Percentiles rank a stretch among this genome's conserved stretches.
Evolutionary conservation across 225 moss, liverwort and hornwort genomes (phyloP).

Genomic region (Bryoerythrophyllum caledonicum): DNA sequence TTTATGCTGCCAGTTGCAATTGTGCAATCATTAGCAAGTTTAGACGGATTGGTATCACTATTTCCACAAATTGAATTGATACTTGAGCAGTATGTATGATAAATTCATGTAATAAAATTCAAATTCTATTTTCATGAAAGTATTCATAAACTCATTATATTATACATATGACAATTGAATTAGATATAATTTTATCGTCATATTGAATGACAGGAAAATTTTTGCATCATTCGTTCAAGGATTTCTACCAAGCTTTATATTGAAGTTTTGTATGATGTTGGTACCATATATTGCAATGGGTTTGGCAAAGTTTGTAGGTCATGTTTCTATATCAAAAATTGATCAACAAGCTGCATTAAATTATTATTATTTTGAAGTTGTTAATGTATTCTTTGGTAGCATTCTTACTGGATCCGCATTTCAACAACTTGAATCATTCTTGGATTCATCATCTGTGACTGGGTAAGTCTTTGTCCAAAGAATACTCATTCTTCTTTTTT

Average conservation of each 20-base stretch:
- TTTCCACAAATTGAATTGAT: slow-evolving; percentile 46
- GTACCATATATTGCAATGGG: slow-evolving; percentile 56
- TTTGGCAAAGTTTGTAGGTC: slow-evolving; percentile 59
- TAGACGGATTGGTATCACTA: slow-evolving; percentile 38
- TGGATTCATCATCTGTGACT: slow-evolving; percentile 51
- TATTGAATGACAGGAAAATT: slow-evolving; percentile 29
- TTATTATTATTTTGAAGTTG: slow-evolving; percentile 66
- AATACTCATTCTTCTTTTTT: not conserved
- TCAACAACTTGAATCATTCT: slow-evolving; percentile 49
- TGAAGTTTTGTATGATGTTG: slow-evolving; percentile 61
- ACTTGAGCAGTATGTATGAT: slow-evolving; percentile 35
- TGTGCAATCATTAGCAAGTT: slow-evolving; percentile 72
- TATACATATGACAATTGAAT: rapidly evolving
- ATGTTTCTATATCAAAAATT: slow-evolving; percentile 55
- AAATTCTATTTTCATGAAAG: too few species aligned
- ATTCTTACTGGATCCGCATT: slow-evolving; percentile 72
- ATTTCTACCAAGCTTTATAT: slow-evolving; percentile 65
- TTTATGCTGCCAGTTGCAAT: slow-evolving; percentile 62
- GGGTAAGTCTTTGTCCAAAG: slow-evolving; percentile 32
- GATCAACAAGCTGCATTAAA: slow-evolving; percentile 60
- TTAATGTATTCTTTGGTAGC: slow-evolving; percentile 78
- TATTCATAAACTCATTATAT: too few species aligned
- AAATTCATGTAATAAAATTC: not conserved
- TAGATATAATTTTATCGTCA: not conserved
- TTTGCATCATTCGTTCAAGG: slow-evolving; percentile 72